phyloP scores from a whole-genome alignment of 2,329 filamentous ascomycete species.

The Colletotrichum sp. region DNA sequence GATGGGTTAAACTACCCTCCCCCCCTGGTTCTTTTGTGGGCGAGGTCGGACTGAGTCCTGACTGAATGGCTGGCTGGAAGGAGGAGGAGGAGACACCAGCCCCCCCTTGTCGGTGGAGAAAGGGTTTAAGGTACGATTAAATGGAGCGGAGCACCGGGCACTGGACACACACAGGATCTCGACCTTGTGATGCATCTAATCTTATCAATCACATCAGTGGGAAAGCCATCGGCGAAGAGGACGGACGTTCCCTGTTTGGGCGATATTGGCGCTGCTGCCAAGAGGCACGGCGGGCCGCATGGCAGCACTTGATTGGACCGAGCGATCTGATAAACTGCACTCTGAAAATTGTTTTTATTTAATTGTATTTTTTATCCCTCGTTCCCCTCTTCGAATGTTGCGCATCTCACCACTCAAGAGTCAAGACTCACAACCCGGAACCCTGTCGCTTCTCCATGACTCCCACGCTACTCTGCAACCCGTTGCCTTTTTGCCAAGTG shows the following conservation, averaged over 20 bases:
- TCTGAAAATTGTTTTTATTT: not conserved
- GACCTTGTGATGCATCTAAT: conserved; percentile 15
- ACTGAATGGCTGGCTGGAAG: not conserved
- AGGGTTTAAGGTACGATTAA: not conserved
- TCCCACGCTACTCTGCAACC: not conserved
- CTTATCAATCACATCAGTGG: conserved; percentile 20
- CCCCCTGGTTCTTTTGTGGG: not conserved
- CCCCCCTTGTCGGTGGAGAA: not conserved
- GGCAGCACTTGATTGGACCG: not conserved
- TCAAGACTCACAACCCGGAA: not conserved
- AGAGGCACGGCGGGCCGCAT: not conserved
- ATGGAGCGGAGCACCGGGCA: not conserved
- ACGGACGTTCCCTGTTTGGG: conserved; percentile 2
- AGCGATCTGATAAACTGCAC: conserved; percentile 9
- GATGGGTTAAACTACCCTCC: not conserved
- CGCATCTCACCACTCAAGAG: not conserved
- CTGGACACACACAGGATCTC: not conserved
- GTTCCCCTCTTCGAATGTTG: not conserved
- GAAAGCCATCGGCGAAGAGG: not conserved
- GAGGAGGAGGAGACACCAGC: not conserved
- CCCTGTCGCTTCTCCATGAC: not conserved
- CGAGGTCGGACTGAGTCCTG: not conserved
- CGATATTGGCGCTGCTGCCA: conserved; percentile 5
- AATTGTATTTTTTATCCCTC: not conserved
- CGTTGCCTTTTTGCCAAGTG: not conserved